A percentile compares a stretch with the other conserved stretches of the same genome.
phyloP scores from a whole-genome alignment of 805 yeast genomes.

The Pichia exigua region DNA sequence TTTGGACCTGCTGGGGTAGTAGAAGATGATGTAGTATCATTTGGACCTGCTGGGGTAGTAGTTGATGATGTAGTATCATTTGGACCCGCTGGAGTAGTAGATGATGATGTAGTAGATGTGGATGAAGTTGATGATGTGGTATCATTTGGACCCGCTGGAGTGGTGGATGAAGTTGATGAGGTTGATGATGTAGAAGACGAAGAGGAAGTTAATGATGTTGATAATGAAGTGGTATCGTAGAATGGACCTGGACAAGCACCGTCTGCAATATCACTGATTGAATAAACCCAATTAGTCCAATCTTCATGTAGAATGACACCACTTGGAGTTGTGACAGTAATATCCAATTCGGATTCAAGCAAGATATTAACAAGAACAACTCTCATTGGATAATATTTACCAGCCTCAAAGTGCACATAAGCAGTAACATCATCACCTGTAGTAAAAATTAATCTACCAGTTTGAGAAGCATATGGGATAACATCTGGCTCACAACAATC shows the following conservation, averaged over 20 bases:
- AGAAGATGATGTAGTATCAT: too few relatives aligned
- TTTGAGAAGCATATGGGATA: conserved; percentile 1
- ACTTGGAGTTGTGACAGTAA: conserved; percentile 8
- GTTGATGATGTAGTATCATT: too few relatives aligned
- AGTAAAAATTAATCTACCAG: neutral
- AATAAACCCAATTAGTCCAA: conserved; percentile 7
- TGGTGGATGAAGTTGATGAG: too few relatives aligned
- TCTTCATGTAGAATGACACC: neutral
- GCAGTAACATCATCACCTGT: neutral
- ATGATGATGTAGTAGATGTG: too few relatives aligned
- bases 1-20: too few relatives aligned
- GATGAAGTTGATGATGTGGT: too few relatives aligned
- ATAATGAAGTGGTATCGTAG: neutral
- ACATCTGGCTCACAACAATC: conserved; percentile 26
- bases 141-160: too few relatives aligned
- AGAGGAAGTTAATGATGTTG: too few relatives aligned
- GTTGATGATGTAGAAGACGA: too few relatives aligned
- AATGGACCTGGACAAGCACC: neutral
- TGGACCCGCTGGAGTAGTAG: too few relatives aligned
- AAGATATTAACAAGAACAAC: conserved; percentile 6
- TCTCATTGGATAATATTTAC: conserved; percentile 15
- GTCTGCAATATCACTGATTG: neutral
- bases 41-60: too few relatives aligned
- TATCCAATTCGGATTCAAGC: conserved; percentile 1
- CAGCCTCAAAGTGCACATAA: conserved; percentile 8